These are phyloP conservation scores for Capsicum baccatum DNA, from an alignment of 257 asterid species.

Conservation along the genomic window DNA sequence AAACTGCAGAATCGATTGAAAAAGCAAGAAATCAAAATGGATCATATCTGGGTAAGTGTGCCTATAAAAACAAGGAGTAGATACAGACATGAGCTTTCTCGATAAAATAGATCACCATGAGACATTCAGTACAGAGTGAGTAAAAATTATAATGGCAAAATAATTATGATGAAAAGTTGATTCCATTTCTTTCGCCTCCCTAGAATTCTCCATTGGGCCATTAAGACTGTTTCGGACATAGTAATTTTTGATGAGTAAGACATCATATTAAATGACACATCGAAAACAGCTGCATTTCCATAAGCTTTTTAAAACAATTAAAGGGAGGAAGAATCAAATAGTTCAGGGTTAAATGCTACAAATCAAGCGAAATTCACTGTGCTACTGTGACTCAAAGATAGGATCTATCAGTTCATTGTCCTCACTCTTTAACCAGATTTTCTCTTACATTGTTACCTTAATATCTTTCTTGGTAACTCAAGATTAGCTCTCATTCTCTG, in stretches of 20 bases:
- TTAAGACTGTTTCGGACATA: not conserved
- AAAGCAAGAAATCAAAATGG: conserved; percentile 28
- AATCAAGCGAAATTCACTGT: not conserved
- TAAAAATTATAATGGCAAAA: not conserved
- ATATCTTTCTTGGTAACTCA: conserved; percentile 14
- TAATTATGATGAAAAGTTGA: conserved; percentile 1
- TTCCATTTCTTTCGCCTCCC: conserved; percentile 1
- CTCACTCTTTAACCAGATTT: not conserved
- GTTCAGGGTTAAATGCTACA: not conserved
- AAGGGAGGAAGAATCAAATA: conserved; percentile 19
- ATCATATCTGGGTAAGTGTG: conserved; percentile 25
- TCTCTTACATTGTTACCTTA: not conserved
- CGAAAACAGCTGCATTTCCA: conserved; percentile 16
- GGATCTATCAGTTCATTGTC: not conserved
- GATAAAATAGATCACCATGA: conserved; percentile 9
- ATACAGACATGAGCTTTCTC: not conserved
- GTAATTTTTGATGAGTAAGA: not conserved
- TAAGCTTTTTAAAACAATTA: not conserved
- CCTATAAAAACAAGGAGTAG: not conserved
- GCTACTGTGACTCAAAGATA: conserved; percentile 1
- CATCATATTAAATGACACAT: not conserved
- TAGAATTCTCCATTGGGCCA: not conserved
- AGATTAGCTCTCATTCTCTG: conserved; percentile 16
- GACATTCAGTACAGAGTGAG: conserved; percentile 1
- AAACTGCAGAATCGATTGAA: conserved; percentile 56